Percentiles rank a stretch among this genome's conserved stretches.
phyloP scores from a whole-genome alignment of 139 green algal species.

The Chlamydomonas eustigma region DNA sequence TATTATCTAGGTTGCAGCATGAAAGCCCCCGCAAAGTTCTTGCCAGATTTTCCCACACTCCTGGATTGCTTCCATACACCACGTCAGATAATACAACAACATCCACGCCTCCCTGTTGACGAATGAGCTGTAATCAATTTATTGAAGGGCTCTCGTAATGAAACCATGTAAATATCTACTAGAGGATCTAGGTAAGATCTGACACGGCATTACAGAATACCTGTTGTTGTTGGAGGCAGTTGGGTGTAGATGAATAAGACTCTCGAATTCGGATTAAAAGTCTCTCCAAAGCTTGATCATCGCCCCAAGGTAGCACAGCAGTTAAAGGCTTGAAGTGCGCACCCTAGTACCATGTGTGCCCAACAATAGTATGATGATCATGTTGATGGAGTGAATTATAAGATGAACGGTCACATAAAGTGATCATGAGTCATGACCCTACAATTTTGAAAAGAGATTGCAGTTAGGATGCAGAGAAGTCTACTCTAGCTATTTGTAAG shows the following conservation, averaged over 20 bases:
- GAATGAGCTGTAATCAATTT: too few relatives aligned
- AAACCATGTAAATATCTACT: too few relatives aligned
- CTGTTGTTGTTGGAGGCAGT: neutral
- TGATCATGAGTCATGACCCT: too few relatives aligned
- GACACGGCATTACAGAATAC: neutral
- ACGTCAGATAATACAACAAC: constrained; percentile 22
- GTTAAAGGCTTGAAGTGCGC: neutral
- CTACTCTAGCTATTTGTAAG: too few relatives aligned
- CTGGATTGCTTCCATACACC: constrained; percentile 22
- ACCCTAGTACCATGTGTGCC: neutral
- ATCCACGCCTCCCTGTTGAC: constrained; percentile 6
- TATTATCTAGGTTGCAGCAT: neutral
- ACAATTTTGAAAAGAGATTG: too few relatives aligned
- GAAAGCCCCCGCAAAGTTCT: neutral
- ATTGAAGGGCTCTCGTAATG: too few relatives aligned
- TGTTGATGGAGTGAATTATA: too few relatives aligned
- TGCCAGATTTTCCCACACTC: constrained; percentile 16
- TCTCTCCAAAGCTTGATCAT: neutral
- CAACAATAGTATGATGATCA: too few relatives aligned
- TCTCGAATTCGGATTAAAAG: neutral
- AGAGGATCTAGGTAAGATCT: too few relatives aligned
- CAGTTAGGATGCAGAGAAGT: too few relatives aligned
- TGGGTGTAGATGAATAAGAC: neutral
- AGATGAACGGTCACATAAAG: too few relatives aligned
- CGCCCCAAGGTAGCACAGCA: neutral